Conservation (phyloP, 345 rosid genomes). For the Aquilaria sinensis region DNA sequence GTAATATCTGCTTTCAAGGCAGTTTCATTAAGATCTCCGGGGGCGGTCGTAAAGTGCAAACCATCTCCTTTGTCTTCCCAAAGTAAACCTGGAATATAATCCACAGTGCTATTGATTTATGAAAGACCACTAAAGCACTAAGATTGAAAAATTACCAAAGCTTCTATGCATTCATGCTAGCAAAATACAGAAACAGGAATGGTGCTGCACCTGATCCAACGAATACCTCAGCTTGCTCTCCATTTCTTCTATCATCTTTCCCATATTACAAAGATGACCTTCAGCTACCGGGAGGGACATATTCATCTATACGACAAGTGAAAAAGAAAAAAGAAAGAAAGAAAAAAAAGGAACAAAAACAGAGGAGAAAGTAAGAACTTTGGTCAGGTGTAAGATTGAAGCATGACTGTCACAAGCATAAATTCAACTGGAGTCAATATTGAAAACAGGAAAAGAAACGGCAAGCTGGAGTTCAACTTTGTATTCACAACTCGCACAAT, state of each 20-base stretch:
- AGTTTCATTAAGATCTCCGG: slow-evolving; percentile 68
- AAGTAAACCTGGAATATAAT: slow-evolving; percentile 72
- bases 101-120: neutral
- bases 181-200: no score
- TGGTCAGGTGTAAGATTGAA: neutral
- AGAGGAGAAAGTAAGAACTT: neutral
- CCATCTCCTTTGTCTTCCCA: slow-evolving; percentile 98
- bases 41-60: slow-evolving; percentile 86
- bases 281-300: slow-evolving; percentile 79
- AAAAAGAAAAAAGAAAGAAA: neutral
- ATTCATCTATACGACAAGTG: slow-evolving; percentile 57
- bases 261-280: slow-evolving; percentile 97
- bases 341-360: neutral
- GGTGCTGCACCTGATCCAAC: slow-evolving; percentile 65
- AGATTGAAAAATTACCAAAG: no score
- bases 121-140: no score
- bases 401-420: no score
- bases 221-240: slow-evolving; percentile 94
- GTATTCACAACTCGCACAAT: no score
- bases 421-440: no score
- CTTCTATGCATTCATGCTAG: no score
- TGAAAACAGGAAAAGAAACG: no score
- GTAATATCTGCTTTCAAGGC: slow-evolving; percentile 36
- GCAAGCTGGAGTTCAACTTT: no score
- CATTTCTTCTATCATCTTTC: slow-evolving; percentile 97